These are phyloP conservation scores for Whalleya microplaca DNA, from an alignment of 2,329 filamentous ascomycete species.

Conservation along the genomic window DNA sequence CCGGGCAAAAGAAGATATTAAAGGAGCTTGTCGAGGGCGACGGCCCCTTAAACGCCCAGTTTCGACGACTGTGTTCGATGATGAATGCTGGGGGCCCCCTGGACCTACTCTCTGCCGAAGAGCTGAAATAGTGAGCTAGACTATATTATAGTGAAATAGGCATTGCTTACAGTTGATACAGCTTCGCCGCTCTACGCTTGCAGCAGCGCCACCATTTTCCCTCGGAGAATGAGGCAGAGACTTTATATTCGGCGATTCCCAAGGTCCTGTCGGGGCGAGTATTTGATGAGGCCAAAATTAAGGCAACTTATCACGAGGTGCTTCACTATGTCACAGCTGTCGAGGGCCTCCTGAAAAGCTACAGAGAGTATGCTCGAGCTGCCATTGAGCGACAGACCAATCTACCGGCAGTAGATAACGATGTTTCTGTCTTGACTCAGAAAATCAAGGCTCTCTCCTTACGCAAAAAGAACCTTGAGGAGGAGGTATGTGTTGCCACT, in stretches of 20 bases:
- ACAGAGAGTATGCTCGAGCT: constrained; percentile 16
- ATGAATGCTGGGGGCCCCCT: constrained; percentile 20
- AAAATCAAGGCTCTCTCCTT: constrained; percentile 12
- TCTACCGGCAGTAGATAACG: background rate
- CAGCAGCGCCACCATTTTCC: background rate
- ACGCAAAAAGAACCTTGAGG: constrained; percentile 10
- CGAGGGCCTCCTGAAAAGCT: constrained; percentile 15
- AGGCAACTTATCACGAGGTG: constrained; percentile 16
- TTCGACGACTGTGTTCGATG: constrained; percentile 3
- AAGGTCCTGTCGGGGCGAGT: constrained; percentile 6
- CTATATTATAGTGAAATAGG: background rate
- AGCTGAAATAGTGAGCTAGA: constrained; percentile 21
- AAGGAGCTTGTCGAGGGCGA: constrained; percentile 4
- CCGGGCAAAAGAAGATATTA: constrained; percentile 12
- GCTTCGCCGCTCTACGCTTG: constrained; percentile 3
- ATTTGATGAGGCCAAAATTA: constrained; percentile 1
- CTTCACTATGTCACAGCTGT: constrained; percentile 17
- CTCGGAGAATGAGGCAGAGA: background rate
- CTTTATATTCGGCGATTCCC: constrained; percentile 3
- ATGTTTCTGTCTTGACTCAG: constrained; percentile 7
- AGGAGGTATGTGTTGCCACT: constrained; percentile 10
- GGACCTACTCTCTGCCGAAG: constrained; percentile 18
- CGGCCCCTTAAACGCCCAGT: background rate
- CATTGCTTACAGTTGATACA: constrained; percentile 5
- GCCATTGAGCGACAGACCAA: background rate